Conservation (phyloP, 2,329 filamentous ascomycete species). For the Talaromyces piceae region DNA sequence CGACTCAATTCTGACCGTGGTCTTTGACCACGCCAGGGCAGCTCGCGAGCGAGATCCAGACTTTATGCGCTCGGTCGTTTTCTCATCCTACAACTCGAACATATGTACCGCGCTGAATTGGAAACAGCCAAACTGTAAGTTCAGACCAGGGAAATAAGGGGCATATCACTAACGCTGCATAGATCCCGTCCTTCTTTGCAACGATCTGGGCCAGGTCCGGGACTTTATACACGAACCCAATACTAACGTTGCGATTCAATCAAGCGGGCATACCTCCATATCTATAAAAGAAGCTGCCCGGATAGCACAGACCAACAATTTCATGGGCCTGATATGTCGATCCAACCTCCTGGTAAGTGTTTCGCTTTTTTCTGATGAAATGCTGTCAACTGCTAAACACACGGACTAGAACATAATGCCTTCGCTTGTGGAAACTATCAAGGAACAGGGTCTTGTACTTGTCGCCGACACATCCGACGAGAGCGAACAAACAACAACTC, state of each 20-base stretch:
- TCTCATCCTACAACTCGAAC: constrained; percentile 84
- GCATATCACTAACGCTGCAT: neutral
- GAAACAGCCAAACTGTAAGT: constrained; percentile 92
- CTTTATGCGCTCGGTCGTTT: constrained; percentile 77
- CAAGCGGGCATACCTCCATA: constrained; percentile 64
- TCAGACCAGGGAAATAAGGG: neutral
- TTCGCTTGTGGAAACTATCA: constrained; percentile 84
- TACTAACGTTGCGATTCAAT: constrained; percentile 40
- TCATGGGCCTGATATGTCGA: constrained; percentile 93
- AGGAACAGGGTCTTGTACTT: constrained; percentile 84
- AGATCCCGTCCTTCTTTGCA: constrained; percentile 90
- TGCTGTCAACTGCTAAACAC: constrained; percentile 4
- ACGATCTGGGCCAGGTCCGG: constrained; percentile 64
- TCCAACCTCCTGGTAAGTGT: constrained; percentile 65
- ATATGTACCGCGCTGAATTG: constrained; percentile 94
- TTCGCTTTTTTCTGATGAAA: neutral
- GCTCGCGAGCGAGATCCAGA: constrained; percentile 60
- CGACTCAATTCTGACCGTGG: constrained; percentile 72
- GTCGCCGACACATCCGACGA: constrained; percentile 78
- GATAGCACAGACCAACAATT: constrained; percentile 90
- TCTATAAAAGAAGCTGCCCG: constrained; percentile 93
- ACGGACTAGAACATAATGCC: constrained; percentile 79
- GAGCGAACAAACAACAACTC: constrained; percentile 18
- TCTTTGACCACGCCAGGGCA: constrained; percentile 82
- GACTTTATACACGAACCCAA: constrained; percentile 30